phyloP scores from a whole-genome alignment of 1,284 basidiomycete species.

The Cryptococcus sp. region DNA sequence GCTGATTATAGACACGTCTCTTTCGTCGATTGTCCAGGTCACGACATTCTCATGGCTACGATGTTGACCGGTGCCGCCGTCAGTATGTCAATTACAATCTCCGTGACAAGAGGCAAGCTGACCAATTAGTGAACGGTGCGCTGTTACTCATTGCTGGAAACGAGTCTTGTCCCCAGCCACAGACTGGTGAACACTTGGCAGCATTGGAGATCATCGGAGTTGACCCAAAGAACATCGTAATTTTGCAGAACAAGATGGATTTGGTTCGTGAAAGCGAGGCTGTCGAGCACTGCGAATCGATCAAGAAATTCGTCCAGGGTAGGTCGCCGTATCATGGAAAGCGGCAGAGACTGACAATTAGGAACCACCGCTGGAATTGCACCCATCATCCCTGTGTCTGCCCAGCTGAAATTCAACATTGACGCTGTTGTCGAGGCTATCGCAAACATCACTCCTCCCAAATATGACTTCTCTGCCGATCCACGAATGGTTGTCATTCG shows the following conservation, averaged over 20 bases:
- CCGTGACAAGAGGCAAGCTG: not conserved
- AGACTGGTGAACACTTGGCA: conserved; percentile 96
- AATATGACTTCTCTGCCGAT: conserved; percentile 86
- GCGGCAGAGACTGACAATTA: conserved; percentile 32
- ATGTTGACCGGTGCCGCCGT: conserved; percentile 99
- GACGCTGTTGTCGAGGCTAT: conserved; percentile 99
- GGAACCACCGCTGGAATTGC: conserved; percentile 95
- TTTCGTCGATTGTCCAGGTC: conserved; percentile 85
- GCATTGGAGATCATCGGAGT: conserved; percentile 98
- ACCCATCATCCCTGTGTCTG: conserved; percentile 97
- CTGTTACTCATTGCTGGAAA: conserved; percentile 92
- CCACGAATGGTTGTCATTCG: conserved; percentile 96
- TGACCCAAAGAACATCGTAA: conserved; percentile 88
- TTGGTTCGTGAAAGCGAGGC: conserved; percentile 88
- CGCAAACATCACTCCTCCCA: conserved; percentile 89
- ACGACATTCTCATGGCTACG: conserved; percentile 95
- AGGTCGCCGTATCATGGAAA: conserved; percentile 10
- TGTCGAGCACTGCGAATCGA: conserved; percentile 88
- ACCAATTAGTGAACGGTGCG: conserved; percentile 76
- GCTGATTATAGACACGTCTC: conserved; percentile 68
- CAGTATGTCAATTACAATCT: conserved; percentile 47
- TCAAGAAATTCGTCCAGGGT: conserved; percentile 89
- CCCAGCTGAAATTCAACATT: conserved; percentile 98
- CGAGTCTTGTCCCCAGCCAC: conserved; percentile 97
- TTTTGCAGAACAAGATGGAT: conserved; percentile 96